A percentile compares a stretch with the other conserved stretches of the same genome.
These are phyloP conservation scores for Imleria badia DNA, from an alignment of 768 basidiomycete species.

Conservation along the genomic window DNA sequence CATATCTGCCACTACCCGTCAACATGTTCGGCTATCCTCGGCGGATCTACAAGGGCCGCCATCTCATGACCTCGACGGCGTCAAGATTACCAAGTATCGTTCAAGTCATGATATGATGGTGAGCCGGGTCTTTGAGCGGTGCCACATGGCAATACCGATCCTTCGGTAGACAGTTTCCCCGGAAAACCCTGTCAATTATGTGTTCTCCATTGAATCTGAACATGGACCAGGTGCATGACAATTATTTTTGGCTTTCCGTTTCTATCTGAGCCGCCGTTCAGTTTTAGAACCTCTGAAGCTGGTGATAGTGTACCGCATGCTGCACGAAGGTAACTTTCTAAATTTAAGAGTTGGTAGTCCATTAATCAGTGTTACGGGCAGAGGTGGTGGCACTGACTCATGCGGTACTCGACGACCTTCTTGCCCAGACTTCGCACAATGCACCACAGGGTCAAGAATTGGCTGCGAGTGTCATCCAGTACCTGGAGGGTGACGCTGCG, in stretches of 20 bases:
- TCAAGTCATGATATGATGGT: conserved; percentile 51
- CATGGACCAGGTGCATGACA: conserved; percentile 53
- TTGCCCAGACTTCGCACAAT: conserved; percentile 36
- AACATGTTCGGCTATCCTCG: conserved; percentile 73
- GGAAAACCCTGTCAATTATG: conserved; percentile 68
- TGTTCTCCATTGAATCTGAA: conserved; percentile 74
- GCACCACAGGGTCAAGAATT: conserved; percentile 42
- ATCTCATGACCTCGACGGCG: conserved; percentile 42
- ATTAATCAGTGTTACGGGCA: conserved; percentile 29
- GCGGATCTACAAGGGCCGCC: conserved; percentile 52
- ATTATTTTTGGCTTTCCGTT: conserved; percentile 1
- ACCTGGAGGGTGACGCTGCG: conserved; percentile 56
- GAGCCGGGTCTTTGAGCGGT: conserved; percentile 21
- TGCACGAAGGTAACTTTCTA: conserved; percentile 68
- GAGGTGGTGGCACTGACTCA: conserved; percentile 70
- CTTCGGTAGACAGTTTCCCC: conserved; percentile 71
- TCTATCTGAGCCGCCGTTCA: conserved; percentile 28
- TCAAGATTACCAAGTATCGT: conserved; percentile 52
- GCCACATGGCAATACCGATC: background rate
- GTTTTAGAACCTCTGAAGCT: conserved; percentile 64
- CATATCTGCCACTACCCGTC: conserved; percentile 75
- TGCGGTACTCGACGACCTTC: conserved; percentile 42
- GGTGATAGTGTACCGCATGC: conserved; percentile 70
- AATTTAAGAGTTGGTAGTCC: background rate
- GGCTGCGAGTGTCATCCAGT: conserved; percentile 50